Evolutionary conservation across 2,329 filamentous ascomycete genomes (phyloP).

Genomic region (Microcera coccophila): DNA sequence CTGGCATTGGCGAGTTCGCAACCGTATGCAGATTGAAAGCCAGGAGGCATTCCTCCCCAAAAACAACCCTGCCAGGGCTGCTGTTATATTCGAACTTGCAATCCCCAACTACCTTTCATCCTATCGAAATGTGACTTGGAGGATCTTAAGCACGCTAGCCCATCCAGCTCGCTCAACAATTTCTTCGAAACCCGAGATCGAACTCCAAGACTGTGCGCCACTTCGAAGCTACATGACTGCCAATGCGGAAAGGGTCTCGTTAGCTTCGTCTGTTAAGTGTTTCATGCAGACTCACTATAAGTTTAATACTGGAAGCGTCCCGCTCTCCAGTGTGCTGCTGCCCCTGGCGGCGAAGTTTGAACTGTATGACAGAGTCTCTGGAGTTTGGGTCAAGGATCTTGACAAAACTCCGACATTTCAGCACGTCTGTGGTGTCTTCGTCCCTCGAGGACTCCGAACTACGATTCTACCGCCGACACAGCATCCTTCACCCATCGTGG

Average conservation of each 20-base stretch:
- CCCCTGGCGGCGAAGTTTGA: conserved; percentile 16
- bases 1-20: conserved; percentile 9
- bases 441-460: conserved; percentile 14
- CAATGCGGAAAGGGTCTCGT: conserved; percentile 2
- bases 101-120: conserved; percentile 43
- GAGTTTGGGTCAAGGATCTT: conserved; percentile 14
- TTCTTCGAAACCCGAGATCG: conserved; percentile 4
- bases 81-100: conserved; percentile 48
- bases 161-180: too few relatives aligned
- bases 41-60: conserved; percentile 25
- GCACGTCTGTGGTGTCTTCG: conserved; percentile 24
- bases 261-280: conserved; percentile 24
- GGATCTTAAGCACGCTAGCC: conserved; percentile 9
- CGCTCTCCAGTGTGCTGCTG: conserved; percentile 7
- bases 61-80: conserved; percentile 22
- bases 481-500: conserved; percentile 7
- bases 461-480: conserved; percentile 4
- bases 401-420: conserved; percentile 4
- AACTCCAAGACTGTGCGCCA: not conserved
- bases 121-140: conserved; percentile 19
- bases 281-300: conserved; percentile 28
- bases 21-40: conserved; percentile 10
- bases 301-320: conserved; percentile 14
- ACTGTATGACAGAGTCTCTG: conserved; percentile 12
- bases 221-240: too few relatives aligned